phyloP scores from a whole-genome alignment of 139 green algal genomes.

The Chlamydomonas sphaeroides region DNA sequence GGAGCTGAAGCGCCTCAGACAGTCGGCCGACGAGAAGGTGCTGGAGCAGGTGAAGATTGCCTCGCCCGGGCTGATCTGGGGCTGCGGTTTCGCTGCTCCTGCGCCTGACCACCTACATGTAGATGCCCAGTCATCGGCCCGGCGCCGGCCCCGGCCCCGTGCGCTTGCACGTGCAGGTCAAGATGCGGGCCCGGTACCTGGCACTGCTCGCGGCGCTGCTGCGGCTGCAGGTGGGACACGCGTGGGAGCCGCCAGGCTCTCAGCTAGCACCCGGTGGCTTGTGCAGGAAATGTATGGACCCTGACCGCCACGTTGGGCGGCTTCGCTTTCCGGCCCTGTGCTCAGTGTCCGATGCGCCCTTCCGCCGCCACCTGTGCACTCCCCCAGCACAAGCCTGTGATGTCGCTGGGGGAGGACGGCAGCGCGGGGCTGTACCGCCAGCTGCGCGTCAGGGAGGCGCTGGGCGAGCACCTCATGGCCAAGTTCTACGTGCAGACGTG shows the following conservation, averaged over 20 bases:
- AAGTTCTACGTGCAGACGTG: slow-evolving; percentile 36
- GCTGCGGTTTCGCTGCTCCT: too few species aligned
- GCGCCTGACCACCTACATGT: too few species aligned
- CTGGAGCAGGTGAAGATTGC: too few species aligned
- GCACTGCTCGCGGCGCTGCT: slow-evolving; percentile 45
- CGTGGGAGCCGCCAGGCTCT: background rate
- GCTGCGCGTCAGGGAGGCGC: slow-evolving; percentile 8
- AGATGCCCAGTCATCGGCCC: too few species aligned
- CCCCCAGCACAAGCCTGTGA: background rate
- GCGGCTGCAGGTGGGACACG: background rate
- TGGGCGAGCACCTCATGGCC: slow-evolving; percentile 43
- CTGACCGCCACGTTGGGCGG: too few species aligned
- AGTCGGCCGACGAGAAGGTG: too few species aligned
- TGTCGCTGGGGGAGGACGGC: background rate
- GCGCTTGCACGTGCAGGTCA: background rate
- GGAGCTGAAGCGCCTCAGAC: background rate
- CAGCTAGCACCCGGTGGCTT: too few species aligned
- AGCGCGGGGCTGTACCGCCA: background rate
- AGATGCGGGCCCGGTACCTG: slow-evolving; percentile 19
- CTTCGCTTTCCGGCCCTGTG: too few species aligned
- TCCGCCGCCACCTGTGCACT: too few species aligned
- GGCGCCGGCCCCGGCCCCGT: background rate
- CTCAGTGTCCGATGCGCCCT: too few species aligned
- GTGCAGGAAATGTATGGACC: too few species aligned
- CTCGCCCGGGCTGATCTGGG: too few species aligned